Percentiles rank a stretch among this genome's conserved stretches.
Evolutionary conservation across 805 yeast genomes (phyloP).

Genomic region (Candida endomychidarum): DNA sequence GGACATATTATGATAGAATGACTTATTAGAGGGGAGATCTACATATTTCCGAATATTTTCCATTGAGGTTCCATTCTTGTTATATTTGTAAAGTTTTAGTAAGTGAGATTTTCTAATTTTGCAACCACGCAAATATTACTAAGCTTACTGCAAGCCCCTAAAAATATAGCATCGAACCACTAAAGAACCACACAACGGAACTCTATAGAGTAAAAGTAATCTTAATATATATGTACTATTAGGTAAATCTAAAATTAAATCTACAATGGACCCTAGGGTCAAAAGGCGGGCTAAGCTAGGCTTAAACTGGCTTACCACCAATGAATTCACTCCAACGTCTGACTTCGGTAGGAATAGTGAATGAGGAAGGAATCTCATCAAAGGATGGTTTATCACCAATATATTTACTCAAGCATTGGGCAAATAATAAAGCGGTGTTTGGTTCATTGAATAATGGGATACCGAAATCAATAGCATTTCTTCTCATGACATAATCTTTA

Average conservation of each 20-base stretch:
- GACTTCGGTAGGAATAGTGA: conserved; percentile 79
- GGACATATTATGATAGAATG: no score
- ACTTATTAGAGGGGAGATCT: neutral
- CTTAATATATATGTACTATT: no score
- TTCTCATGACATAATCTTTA: conserved; percentile 95
- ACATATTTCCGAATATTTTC: no score
- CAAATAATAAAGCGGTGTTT: conserved; percentile 83
- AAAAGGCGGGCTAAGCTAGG: no score
- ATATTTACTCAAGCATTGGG: conserved; percentile 75
- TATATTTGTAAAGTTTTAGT: neutral
- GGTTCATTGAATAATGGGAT: conserved; percentile 97
- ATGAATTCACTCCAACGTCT: conserved; percentile 95
- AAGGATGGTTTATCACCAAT: conserved; percentile 56
- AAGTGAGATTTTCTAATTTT: neutral
- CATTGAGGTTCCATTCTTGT: no score
- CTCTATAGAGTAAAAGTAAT: no score
- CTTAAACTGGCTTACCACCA: conserved; percentile 84
- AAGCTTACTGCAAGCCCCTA: no score
- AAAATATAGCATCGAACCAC: no score
- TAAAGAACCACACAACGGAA: no score
- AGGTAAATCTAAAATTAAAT: no score
- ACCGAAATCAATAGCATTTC: conserved; percentile 98
- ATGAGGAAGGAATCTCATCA: conserved; percentile 38
- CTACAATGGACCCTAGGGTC: no score
- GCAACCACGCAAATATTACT: neutral